Evolutionary conservation across 352 stramenopile genomes (phyloP).

Genomic region (Pythium chondricola): DNA sequence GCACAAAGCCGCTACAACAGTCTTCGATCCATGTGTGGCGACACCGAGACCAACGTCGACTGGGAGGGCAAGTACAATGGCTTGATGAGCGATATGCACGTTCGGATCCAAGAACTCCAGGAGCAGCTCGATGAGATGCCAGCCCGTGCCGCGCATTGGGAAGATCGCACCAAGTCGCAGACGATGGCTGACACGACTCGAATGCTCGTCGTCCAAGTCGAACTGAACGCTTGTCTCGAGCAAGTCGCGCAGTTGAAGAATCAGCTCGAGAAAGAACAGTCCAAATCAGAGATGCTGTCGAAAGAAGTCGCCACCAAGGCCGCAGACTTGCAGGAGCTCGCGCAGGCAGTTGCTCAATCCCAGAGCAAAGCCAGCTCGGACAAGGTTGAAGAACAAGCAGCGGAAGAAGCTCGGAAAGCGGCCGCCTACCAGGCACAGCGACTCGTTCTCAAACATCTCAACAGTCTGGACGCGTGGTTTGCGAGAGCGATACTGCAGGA

Average conservation of each 20-base stretch:
- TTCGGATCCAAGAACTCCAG: conserved; percentile 19
- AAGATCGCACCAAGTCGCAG: not conserved
- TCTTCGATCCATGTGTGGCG: conserved; percentile 5
- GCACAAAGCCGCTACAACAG: conserved; percentile 8
- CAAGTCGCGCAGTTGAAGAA: not conserved
- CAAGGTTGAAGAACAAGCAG: not conserved
- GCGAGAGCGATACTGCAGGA: conserved; percentile 28
- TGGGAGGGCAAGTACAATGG: conserved; percentile 20
- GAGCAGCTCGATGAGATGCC: conserved; percentile 17
- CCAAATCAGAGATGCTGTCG: not conserved
- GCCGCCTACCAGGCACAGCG: conserved; percentile 6
- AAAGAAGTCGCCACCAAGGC: conserved; percentile 4
- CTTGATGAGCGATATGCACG: conserved; percentile 19
- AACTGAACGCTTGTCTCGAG: not conserved
- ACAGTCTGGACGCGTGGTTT: conserved; percentile 49
- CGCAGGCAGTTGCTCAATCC: not conserved
- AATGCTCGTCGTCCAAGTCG: not conserved
- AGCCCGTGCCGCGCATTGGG: not conserved
- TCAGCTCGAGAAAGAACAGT: not conserved
- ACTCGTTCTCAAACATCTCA: conserved; percentile 34
- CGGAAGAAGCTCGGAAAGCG: conserved; percentile 1
- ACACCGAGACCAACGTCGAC: conserved; percentile 4
- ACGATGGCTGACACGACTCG: not conserved
- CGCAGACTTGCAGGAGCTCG: conserved; percentile 5
- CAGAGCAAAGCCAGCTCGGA: not conserved